Conservation (phyloP, 2,329 filamentous ascomycete species). For the Aspergillus awamori region DNA sequence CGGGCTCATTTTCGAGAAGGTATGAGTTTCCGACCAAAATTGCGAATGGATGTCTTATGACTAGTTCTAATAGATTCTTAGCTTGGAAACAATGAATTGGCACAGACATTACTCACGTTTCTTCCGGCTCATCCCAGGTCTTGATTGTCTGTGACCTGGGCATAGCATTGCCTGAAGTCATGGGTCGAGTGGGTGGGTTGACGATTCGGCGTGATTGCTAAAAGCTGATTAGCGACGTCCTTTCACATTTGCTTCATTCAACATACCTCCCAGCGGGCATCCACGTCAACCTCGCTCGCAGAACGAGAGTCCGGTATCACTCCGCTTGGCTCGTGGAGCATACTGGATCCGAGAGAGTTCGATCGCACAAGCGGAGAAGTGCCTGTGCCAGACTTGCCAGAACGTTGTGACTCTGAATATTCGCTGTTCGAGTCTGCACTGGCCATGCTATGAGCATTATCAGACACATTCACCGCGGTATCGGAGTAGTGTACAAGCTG, state of each 20-base stretch:
- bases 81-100: background rate
- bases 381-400: conserved; percentile 38
- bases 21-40: conserved; percentile 41
- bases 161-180: conserved; percentile 33
- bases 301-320: conserved; percentile 37
- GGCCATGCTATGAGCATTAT: conserved; percentile 36
- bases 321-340: conserved; percentile 28
- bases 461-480: conserved; percentile 30
- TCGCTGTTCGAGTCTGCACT: conserved; percentile 45
- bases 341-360: conserved; percentile 39
- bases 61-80: conserved; percentile 18
- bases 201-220: conserved; percentile 40
- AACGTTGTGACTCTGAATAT: conserved; percentile 40
- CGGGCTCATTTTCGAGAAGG: conserved; percentile 26
- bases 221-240: conserved; percentile 18
- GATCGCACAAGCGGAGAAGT: conserved; percentile 42
- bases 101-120: conserved; percentile 32
- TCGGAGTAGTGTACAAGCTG: conserved; percentile 59
- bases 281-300: conserved; percentile 40
- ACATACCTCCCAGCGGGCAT: conserved; percentile 45
- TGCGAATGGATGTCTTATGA: conserved; percentile 39
- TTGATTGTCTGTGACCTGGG: conserved; percentile 28
- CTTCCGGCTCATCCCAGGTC: conserved; percentile 32
- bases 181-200: conserved; percentile 34
- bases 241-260: background rate